These are phyloP conservation scores for Lophium mytilinum DNA, from an alignment of 495 filamentous ascomycete species.

Conservation along the genomic window DNA sequence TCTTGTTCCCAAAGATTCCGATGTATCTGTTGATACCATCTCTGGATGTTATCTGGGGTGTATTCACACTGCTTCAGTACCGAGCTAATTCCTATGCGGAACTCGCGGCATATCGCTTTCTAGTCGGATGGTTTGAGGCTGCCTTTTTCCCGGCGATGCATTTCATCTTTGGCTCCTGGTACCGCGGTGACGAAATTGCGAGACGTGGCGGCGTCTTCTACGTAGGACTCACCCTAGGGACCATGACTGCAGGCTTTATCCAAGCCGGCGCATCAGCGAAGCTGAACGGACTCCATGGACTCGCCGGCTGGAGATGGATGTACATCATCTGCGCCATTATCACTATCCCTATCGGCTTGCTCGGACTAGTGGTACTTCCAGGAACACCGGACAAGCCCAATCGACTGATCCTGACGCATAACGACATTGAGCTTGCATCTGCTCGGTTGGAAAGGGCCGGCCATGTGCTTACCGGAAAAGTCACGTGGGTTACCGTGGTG, in stretches of 20 bases:
- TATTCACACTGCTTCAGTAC: constrained; percentile 18
- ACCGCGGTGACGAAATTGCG: constrained; percentile 30
- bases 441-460: constrained; percentile 33
- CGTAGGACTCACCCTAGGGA: constrained; percentile 41
- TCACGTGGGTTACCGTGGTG: constrained; percentile 28
- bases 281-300: constrained; percentile 41
- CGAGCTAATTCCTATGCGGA: constrained; percentile 9
- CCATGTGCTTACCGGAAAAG: constrained; percentile 28
- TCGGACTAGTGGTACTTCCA: constrained; percentile 39
- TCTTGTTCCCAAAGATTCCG: constrained; percentile 43
- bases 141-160: constrained; percentile 42
- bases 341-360: constrained; percentile 42
- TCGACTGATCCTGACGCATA: constrained; percentile 32
- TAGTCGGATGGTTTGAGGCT: constrained; percentile 34
- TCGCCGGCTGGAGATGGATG: constrained; percentile 49
- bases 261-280: constrained; percentile 39
- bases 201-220: constrained; percentile 45
- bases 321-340: constrained; percentile 46
- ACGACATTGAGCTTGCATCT: constrained; percentile 35
- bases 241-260: constrained; percentile 44
- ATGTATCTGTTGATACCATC: constrained; percentile 41
- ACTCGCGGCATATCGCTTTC: constrained; percentile 17
- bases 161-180: constrained; percentile 38
- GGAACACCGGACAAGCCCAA: constrained; percentile 41
- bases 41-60: constrained; percentile 9